phyloP scores from a whole-genome alignment of 1,139 yeast species.

The Yamadazyma oceani region DNA sequence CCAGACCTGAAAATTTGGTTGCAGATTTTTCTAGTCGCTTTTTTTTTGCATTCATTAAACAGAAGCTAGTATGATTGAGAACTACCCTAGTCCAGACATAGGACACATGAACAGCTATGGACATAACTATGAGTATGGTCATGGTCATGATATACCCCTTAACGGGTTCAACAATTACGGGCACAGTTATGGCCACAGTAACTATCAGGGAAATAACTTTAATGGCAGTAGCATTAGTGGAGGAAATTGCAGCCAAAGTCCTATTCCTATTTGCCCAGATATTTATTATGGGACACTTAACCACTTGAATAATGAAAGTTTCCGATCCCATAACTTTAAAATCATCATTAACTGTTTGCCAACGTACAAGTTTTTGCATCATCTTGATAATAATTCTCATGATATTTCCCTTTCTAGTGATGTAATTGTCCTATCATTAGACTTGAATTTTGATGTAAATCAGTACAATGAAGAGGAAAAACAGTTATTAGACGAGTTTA shows the following conservation, averaged over 20 bases:
- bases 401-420: slow-evolving; percentile 35
- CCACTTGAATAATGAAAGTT: slow-evolving; percentile 12
- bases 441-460: slow-evolving; percentile 31
- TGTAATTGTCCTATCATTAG: slow-evolving; percentile 39
- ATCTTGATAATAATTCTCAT: slow-evolving; percentile 17
- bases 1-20: too few relatives aligned
- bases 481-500: slow-evolving; percentile 25
- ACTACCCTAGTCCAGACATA: slow-evolving; percentile 10
- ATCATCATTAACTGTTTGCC: slow-evolving; percentile 43
- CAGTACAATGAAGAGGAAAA: slow-evolving; percentile 21
- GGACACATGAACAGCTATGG: too few relatives aligned
- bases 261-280: slow-evolving; percentile 13
- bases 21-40: too few relatives aligned
- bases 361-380: slow-evolving; percentile 30
- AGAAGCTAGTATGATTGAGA: slow-evolving; percentile 9
- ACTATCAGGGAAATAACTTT: not conserved
- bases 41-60: too few relatives aligned
- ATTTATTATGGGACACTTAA: slow-evolving; percentile 14
- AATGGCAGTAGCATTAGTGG: slow-evolving; percentile 3
- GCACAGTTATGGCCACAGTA: not conserved
- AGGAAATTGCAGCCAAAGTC: slow-evolving; percentile 3
- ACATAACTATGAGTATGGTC: too few relatives aligned
- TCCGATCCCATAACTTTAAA: slow-evolving; percentile 32
- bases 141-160: too few relatives aligned
- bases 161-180: too few relatives aligned